A percentile compares a stretch with the other conserved stretches of the same genome.
phyloP scores from a whole-genome alignment of 495 filamentous ascomycete species.

The Rhypophila decipiens region DNA sequence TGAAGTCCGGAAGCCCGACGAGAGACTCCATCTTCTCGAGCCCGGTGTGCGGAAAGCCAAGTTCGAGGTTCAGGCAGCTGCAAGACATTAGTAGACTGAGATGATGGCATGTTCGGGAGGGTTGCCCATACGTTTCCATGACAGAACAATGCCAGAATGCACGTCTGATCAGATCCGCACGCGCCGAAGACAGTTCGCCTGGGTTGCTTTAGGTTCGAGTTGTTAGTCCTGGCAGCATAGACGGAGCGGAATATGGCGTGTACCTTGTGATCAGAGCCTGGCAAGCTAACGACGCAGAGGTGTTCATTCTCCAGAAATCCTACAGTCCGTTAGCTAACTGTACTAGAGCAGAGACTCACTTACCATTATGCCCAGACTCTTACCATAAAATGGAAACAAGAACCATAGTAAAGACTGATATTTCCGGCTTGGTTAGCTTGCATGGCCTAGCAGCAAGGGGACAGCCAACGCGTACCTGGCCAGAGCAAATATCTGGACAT shows the following conservation, averaged over 20 bases:
- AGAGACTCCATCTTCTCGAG: slow-evolving; percentile 42
- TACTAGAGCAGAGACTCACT: background rate
- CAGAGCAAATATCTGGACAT: slow-evolving; percentile 50
- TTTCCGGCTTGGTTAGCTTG: slow-evolving; percentile 1
- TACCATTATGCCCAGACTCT: background rate
- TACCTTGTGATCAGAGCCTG: slow-evolving; percentile 48
- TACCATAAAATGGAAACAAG: slow-evolving; percentile 45
- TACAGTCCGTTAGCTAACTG: slow-evolving; percentile 19
- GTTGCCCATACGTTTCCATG: slow-evolving; percentile 45
- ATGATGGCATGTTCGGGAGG: background rate
- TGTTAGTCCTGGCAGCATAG: slow-evolving; percentile 10
- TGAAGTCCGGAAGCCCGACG: slow-evolving; percentile 49
- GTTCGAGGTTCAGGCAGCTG: slow-evolving; percentile 48
- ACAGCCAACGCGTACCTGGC: slow-evolving; percentile 35
- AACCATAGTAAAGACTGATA: slow-evolving; percentile 49
- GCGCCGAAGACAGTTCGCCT: slow-evolving; percentile 39
- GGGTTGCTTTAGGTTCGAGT: slow-evolving; percentile 31
- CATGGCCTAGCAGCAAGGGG: background rate
- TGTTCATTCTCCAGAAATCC: slow-evolving; percentile 54
- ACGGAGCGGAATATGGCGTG: background rate
- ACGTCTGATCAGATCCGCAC: slow-evolving; percentile 47
- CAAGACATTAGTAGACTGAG: background rate
- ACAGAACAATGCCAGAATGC: slow-evolving; percentile 54
- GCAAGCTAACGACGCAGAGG: slow-evolving; percentile 46
- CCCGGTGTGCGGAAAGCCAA: slow-evolving; percentile 49